phyloP scores from a whole-genome alignment of 495 filamentous ascomycete species.

The Glonium stellatum region DNA sequence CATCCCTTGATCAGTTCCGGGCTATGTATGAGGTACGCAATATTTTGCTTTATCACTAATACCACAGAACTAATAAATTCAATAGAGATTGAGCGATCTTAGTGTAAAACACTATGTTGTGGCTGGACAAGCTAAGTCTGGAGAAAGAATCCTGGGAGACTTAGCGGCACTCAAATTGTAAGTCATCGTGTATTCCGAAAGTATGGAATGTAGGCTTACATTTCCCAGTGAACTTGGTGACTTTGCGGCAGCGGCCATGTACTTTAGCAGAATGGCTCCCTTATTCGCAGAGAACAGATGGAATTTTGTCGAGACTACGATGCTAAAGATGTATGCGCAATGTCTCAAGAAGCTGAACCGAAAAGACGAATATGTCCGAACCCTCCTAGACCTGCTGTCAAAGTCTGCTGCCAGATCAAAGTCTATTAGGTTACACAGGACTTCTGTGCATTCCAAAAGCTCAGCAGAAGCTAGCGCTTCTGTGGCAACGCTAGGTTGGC shows the following conservation, averaged over 20 bases:
- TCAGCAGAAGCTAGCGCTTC: not conserved
- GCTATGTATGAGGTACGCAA: constrained; percentile 27
- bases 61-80: constrained; percentile 5
- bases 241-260: constrained; percentile 64
- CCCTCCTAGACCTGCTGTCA: constrained; percentile 65
- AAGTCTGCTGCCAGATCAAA: constrained; percentile 55
- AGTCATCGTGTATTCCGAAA: constrained; percentile 29
- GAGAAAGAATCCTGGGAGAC: constrained; percentile 72
- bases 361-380: constrained; percentile 72
- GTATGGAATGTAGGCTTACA: constrained; percentile 2
- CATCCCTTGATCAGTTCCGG: constrained; percentile 27
- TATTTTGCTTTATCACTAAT: not conserved
- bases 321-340: constrained; percentile 77
- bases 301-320: constrained; percentile 68
- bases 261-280: constrained; percentile 73
- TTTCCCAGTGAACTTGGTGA: constrained; percentile 52
- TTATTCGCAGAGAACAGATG: constrained; percentile 77
- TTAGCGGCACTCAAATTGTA: constrained; percentile 76
- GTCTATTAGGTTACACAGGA: constrained; percentile 23
- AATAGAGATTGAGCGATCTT: constrained; percentile 38
- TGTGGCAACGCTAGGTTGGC: constrained; percentile 30
- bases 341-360: constrained; percentile 72
- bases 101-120: constrained; percentile 56
- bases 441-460: constrained; percentile 6
- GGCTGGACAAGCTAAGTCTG: constrained; percentile 67